A percentile compares a stretch with the other conserved stretches of the same genome.
These are phyloP conservation scores for Phytopythium litorale DNA, from an alignment of 352 stramenopile species.

Conservation along the genomic window DNA sequence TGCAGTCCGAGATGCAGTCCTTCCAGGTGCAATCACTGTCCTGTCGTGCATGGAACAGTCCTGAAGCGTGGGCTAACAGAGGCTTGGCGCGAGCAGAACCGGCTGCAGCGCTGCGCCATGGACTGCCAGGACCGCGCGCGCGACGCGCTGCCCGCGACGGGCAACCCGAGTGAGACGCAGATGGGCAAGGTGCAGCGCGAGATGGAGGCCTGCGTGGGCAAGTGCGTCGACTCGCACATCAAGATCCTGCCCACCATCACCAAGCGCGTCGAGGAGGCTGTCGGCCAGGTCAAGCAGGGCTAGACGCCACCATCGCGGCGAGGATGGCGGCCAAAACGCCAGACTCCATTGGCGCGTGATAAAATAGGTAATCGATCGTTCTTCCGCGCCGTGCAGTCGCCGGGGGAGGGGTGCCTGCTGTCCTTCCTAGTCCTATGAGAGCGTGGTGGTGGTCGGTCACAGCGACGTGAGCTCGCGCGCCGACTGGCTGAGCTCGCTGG, in stretches of 20 bases:
- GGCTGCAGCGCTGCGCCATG: slow-evolving; percentile 81
- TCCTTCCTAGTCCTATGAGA: not conserved
- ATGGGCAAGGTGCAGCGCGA: slow-evolving; percentile 63
- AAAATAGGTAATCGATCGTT: slow-evolving; percentile 8
- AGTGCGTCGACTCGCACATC: slow-evolving; percentile 74
- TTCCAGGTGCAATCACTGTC: slow-evolving; percentile 41
- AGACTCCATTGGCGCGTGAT: not conserved
- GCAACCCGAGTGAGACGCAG: slow-evolving; percentile 64
- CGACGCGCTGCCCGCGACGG: slow-evolving; percentile 53
- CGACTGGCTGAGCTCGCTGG: not conserved
- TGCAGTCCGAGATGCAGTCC: slow-evolving; percentile 80
- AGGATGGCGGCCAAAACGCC: too few species aligned
- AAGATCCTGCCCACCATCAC: slow-evolving; percentile 69
- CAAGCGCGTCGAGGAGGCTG: slow-evolving; percentile 67
- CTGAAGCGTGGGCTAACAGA: not conserved
- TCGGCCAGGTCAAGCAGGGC: slow-evolving; percentile 65
- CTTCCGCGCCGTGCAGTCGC: not conserved
- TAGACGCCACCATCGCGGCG: slow-evolving; percentile 8
- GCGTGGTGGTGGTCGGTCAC: not conserved
- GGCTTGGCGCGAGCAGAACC: slow-evolving; percentile 31
- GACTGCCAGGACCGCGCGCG: slow-evolving; percentile 84
- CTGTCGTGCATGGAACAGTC: not conserved
- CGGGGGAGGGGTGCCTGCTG: not conserved
- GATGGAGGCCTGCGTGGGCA: slow-evolving; percentile 70
- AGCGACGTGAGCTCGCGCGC: slow-evolving; percentile 21